phyloP scores from a whole-genome alignment of 2,329 filamentous ascomycete species.

The Dryadomyces sulphureus region DNA sequence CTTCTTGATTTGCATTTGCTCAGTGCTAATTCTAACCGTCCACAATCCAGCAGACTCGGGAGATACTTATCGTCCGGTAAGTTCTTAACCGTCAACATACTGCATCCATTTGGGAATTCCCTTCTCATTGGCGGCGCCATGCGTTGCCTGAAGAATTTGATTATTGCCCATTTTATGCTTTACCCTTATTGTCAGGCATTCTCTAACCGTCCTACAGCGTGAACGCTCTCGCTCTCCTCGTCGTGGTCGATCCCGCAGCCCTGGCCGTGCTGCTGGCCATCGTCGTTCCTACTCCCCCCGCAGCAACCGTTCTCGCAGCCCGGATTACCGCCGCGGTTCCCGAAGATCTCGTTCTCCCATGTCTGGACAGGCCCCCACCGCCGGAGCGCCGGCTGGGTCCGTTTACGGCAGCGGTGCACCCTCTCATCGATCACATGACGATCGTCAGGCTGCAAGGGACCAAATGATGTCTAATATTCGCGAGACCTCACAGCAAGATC shows the following conservation, averaged over 20 bases:
- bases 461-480: slow-evolving; percentile 92
- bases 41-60: slow-evolving; percentile 37
- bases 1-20: neutral
- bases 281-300: slow-evolving; percentile 69
- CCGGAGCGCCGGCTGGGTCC: slow-evolving; percentile 51
- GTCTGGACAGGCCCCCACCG: slow-evolving; percentile 54
- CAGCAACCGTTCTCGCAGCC: slow-evolving; percentile 60
- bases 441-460: slow-evolving; percentile 70
- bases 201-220: slow-evolving; percentile 40
- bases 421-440: slow-evolving; percentile 67
- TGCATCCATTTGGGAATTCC: too few relatives aligned
- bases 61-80: slow-evolving; percentile 47
- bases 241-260: slow-evolving; percentile 72
- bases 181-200: slow-evolving; percentile 5
- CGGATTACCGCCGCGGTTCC: slow-evolving; percentile 58
- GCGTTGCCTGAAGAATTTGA: too few relatives aligned
- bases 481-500: slow-evolving; percentile 94
- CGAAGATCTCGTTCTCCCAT: slow-evolving; percentile 78
- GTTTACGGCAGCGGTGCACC: slow-evolving; percentile 41
- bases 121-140: too few relatives aligned
- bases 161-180: slow-evolving; percentile 5
- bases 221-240: slow-evolving; percentile 71
- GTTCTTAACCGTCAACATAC: slow-evolving; percentile 16
- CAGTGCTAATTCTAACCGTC: slow-evolving; percentile 1
- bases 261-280: slow-evolving; percentile 44